Conservation (phyloP, 331 rosid species). For the Ulmus americana region DNA sequence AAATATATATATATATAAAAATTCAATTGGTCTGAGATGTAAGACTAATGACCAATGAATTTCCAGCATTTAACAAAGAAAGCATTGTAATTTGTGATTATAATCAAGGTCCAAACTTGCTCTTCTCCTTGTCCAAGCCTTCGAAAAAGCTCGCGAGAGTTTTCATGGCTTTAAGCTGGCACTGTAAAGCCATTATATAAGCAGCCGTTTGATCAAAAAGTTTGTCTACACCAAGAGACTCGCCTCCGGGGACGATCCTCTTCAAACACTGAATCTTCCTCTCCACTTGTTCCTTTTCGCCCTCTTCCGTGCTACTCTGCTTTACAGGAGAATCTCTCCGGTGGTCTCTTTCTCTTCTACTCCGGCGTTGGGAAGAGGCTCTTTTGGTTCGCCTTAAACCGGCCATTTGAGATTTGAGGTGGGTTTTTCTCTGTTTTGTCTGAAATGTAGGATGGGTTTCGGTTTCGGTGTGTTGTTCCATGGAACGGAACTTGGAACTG, state of each 20-base stretch:
- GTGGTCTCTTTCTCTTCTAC: not conserved
- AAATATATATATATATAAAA: not conserved
- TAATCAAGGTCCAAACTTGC: constrained; percentile 57
- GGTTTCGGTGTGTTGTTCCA: constrained; percentile 31
- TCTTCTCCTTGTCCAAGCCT: constrained; percentile 53
- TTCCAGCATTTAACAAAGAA: not conserved
- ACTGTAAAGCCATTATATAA: constrained; percentile 65
- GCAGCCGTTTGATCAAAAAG: constrained; percentile 86
- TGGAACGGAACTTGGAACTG: not conserved
- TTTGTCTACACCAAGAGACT: constrained; percentile 57
- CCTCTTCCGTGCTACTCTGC: not conserved
- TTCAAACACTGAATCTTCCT: constrained; percentile 72
- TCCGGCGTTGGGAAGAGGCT: not conserved
- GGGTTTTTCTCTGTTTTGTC: constrained; percentile 24
- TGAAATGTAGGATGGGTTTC: constrained; percentile 30
- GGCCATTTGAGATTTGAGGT: not conserved
- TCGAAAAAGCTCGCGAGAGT: constrained; percentile 54
- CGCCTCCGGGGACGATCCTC: constrained; percentile 81
- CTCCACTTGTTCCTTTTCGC: constrained; percentile 64
- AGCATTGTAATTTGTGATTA: not conserved
- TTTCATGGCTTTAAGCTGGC: constrained; percentile 64
- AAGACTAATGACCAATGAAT: not conserved
- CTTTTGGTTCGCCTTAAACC: not conserved
- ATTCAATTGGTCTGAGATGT: constrained; percentile 1
- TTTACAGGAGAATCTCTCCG: too few relatives aligned